These are phyloP conservation scores for Paraphoma sp. DNA, from an alignment of 2,329 filamentous ascomycete genomes.

Conservation along the genomic window DNA sequence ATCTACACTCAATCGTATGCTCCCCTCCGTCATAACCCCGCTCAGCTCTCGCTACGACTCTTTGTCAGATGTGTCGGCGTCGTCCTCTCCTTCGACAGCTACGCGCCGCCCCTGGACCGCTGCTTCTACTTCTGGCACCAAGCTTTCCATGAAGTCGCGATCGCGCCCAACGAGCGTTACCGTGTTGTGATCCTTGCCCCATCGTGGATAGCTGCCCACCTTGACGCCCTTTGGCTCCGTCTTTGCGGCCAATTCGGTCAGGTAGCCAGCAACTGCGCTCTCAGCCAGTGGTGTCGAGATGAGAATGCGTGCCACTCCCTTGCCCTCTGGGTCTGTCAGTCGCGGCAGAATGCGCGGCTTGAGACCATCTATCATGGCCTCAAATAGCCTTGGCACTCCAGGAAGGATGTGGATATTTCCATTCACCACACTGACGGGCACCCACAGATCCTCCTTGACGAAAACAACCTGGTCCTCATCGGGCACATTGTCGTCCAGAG, in stretches of 20 bases:
- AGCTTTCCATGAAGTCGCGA: conserved; percentile 75
- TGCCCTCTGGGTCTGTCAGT: conserved; percentile 79
- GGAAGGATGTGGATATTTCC: conserved; percentile 93
- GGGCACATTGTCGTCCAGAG: conserved; percentile 71
- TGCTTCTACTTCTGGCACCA: conserved; percentile 78
- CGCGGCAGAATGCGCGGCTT: conserved; percentile 74
- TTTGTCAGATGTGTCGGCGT: conserved; percentile 48
- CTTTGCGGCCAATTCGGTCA: conserved; percentile 78
- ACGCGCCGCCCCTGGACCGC: conserved; percentile 78
- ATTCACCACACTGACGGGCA: conserved; percentile 87
- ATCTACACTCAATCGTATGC: conserved; percentile 5
- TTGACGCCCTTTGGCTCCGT: conserved; percentile 82
- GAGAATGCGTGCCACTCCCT: conserved; percentile 77
- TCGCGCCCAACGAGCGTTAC: conserved; percentile 86
- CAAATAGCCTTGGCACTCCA: conserved; percentile 85
- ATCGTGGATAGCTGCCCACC: conserved; percentile 92
- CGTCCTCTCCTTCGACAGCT: conserved; percentile 68
- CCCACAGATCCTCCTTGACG: conserved; percentile 83
- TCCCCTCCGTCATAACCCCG: conserved; percentile 34
- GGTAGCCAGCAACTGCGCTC: conserved; percentile 81
- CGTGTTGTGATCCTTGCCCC: conserved; percentile 86
- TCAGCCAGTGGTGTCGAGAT: conserved; percentile 89
- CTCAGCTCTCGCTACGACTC: conserved; percentile 37
- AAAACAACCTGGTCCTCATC: conserved; percentile 79
- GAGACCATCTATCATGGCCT: conserved; percentile 77